Conservation (phyloP, 768 basidiomycete species). For the Boletus eberwhitei region DNA sequence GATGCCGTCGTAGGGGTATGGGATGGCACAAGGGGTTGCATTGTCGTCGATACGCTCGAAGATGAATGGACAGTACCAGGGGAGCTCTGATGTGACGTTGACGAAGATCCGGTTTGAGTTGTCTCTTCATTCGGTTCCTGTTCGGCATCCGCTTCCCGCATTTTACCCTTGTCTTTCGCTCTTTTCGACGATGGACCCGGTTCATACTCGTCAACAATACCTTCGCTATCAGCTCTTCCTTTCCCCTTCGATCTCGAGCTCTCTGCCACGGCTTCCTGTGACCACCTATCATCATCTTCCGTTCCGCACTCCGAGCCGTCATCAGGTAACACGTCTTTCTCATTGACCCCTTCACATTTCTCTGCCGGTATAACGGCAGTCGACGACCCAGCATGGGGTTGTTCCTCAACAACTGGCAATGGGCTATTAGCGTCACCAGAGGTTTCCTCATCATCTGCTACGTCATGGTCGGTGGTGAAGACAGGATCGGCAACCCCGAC, state of each 20-base stretch:
- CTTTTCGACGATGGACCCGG: conserved; percentile 7
- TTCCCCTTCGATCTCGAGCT: conserved; percentile 25
- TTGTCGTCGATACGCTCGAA: conserved; percentile 1
- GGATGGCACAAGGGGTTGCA: background rate
- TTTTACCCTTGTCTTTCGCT: conserved; percentile 21
- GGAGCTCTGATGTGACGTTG: conserved; percentile 10
- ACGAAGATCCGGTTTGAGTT: conserved; percentile 6
- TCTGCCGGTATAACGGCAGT: background rate
- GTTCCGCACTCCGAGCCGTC: conserved; percentile 9
- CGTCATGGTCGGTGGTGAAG: background rate
- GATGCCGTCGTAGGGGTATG: background rate
- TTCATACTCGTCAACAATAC: conserved; percentile 9
- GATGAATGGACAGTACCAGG: conserved; percentile 3
- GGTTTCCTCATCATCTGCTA: conserved; percentile 1
- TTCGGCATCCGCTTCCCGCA: conserved; percentile 13
- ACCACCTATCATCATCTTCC: conserved; percentile 24
- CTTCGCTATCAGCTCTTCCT: conserved; percentile 21
- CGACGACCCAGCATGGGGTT: conserved; percentile 1
- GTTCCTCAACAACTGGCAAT: background rate
- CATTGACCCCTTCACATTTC: background rate
- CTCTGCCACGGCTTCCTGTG: conserved; percentile 17
- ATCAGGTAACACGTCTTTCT: background rate
- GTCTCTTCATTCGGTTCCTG: conserved; percentile 10
- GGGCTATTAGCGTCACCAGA: background rate
- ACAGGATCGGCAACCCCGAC: background rate